Percentiles rank a stretch among this genome's conserved stretches.
These are phyloP conservation scores for Hypoxylon rubiginosum DNA, from an alignment of 2,329 filamentous ascomycete genomes.

Conservation along the genomic window DNA sequence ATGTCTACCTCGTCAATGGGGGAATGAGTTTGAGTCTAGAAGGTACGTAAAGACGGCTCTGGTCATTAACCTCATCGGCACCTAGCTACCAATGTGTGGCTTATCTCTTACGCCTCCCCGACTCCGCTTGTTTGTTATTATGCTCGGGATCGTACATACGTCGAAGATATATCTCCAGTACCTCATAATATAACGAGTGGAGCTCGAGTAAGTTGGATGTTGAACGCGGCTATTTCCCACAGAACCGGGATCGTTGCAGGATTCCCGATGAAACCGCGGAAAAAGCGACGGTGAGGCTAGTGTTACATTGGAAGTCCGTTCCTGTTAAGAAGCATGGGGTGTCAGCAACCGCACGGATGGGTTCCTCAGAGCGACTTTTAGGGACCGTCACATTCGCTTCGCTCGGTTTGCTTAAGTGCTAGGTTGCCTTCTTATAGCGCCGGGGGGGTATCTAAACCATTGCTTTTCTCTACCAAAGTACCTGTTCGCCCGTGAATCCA, in stretches of 20 bases:
- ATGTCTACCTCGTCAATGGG: too few species aligned
- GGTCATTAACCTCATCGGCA: too few species aligned
- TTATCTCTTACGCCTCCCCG: too few species aligned
- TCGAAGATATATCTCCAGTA: too few species aligned
- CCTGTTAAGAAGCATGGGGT: constrained; percentile 25
- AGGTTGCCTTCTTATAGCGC: constrained; percentile 1
- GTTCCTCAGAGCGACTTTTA: constrained; percentile 1
- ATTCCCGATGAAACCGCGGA: constrained; percentile 23
- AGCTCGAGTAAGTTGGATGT: not conserved
- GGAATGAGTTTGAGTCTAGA: too few species aligned
- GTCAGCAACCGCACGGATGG: constrained; percentile 28
- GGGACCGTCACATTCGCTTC: constrained; percentile 32
- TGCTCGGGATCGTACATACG: too few species aligned
- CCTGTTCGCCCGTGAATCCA: not conserved
- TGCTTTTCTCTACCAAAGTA: constrained; percentile 12
- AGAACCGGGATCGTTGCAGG: constrained; percentile 18
- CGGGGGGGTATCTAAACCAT: constrained; percentile 25
- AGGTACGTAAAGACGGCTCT: too few species aligned
- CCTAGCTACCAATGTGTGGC: too few species aligned
- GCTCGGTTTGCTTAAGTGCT: constrained; percentile 1
- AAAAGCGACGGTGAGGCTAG: constrained; percentile 21
- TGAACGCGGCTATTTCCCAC: constrained; percentile 7
- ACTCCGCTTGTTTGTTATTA: too few species aligned
- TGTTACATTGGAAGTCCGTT: constrained; percentile 6
- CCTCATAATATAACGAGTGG: not conserved